A percentile compares a stretch with the other conserved stretches of the same genome.
Conservation (phyloP, 2,329 filamentous ascomycete genomes). For the Neoascochyta sp. region DNA sequence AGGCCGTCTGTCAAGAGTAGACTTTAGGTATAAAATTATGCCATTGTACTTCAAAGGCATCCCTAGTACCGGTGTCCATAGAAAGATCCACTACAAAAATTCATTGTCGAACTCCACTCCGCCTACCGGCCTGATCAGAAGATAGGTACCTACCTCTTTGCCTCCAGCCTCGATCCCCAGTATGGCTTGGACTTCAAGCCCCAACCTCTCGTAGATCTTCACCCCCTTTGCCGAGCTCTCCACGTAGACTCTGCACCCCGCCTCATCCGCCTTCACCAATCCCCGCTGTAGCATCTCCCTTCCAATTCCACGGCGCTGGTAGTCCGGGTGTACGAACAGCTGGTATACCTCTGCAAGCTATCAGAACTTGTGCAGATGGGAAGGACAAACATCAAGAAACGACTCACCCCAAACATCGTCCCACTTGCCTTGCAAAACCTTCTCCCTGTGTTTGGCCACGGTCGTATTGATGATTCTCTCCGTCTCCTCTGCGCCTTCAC, state of each 20-base stretch:
- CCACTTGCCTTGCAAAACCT: conserved; percentile 5
- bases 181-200: no score
- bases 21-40: no score
- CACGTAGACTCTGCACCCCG: conserved; percentile 13
- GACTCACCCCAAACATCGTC: conserved; percentile 11
- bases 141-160: no score
- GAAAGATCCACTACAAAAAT: no score
- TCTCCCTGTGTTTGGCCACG: conserved; percentile 4
- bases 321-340: conserved; percentile 13
- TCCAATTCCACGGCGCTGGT: conserved; percentile 16
- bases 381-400: neutral
- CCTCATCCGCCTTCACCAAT: conserved; percentile 11
- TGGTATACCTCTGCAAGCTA: conserved; percentile 9
- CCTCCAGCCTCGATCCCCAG: no score
- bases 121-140: no score
- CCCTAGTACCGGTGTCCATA: no score
- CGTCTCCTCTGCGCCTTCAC: neutral
- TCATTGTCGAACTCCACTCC: no score
- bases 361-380: neutral
- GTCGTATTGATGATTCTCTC: neutral
- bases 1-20: no score
- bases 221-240: conserved; percentile 10
- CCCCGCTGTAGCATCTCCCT: conserved; percentile 13
- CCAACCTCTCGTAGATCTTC: conserved; percentile 12
- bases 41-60: no score